Evolutionary conservation across 108 stramenopile species (phyloP), one percentile per base, ranked within the genome.

Genomic region (Nannochloropsis oceanica): DNA sequence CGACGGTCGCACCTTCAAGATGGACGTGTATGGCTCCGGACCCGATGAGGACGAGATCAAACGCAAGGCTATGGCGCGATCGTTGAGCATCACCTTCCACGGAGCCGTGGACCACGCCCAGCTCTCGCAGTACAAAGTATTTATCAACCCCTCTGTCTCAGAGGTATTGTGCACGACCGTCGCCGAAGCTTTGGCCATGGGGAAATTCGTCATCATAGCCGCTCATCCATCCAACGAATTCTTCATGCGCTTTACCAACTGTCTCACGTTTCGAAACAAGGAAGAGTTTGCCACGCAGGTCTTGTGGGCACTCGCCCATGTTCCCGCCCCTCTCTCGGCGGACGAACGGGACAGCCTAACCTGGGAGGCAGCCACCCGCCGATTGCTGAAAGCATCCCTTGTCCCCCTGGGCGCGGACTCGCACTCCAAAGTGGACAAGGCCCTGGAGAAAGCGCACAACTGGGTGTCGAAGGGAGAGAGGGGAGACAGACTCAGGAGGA

Each of bases 181-280:
- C 44, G 97, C 96, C 12, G 97, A 97, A 87, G 97, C 97, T 22
- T 84, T 97, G 82, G 97, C 97, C 27, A 97, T 97, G 97, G 95
- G 95, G 26, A 96, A 96, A 87, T 96, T 94, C 88, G 95, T 93
- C 25, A 89, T 96, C 80, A 87, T 94, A 81, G 93, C 95, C 24
- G 88, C 89, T 24, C 95, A 96, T 84, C 85, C 94, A 26, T 94
- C 93, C 43, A 96, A 96, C 91, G 93, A 93, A n/a, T 96, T 96
- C 87, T 96, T 96, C 90, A 79, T 89, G 26, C 93, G 93, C 84
- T 86, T 95, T 93, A 81, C 91, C 93, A 85, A 86, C 92, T 12
- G 85, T 44, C 89, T 91, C 27, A 13, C 22, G 10, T 97, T 94
- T 86, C 84, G 90, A 43, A 92, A 85, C 44, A 87, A 93, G 86